Percentiles rank a stretch among this genome's conserved stretches.
These are phyloP conservation scores for Camelina sativa DNA, from an alignment of 345 rosid species.

Conservation along the genomic window DNA sequence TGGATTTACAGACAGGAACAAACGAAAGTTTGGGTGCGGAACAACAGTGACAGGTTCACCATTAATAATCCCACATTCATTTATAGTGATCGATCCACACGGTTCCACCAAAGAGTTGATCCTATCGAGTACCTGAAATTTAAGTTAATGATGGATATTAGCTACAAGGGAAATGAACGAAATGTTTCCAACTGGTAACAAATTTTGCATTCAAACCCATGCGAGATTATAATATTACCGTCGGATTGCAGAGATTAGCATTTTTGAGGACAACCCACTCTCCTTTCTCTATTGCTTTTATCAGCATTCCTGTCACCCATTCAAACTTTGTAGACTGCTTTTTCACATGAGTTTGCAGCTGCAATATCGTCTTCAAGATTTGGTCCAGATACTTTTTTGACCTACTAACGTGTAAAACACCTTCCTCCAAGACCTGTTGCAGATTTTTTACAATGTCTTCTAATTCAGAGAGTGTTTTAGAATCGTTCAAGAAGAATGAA, in stretches of 20 bases:
- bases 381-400: constrained; percentile 57
- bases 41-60: constrained; percentile 79
- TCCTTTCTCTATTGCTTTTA: constrained; percentile 92
- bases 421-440: constrained; percentile 49
- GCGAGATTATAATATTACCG: constrained; percentile 55
- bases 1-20: constrained; percentile 91
- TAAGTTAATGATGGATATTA: constrained; percentile 12
- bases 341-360: constrained; percentile 57
- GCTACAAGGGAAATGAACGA: constrained; percentile 18
- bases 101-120: constrained; percentile 96
- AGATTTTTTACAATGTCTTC: constrained; percentile 57
- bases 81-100: constrained; percentile 82
- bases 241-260: constrained; percentile 97
- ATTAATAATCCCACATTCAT: constrained; percentile 86
- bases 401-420: constrained; percentile 54
- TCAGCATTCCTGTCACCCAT: constrained; percentile 84
- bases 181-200: constrained; percentile 5
- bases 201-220: background rate
- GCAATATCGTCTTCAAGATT: constrained; percentile 54
- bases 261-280: constrained; percentile 93
- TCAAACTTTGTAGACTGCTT: constrained; percentile 80
- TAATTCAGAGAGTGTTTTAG: constrained; percentile 56
- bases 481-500: constrained; percentile 41
- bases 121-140: constrained; percentile 87
- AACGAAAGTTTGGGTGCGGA: constrained; percentile 85